phyloP scores from a whole-genome alignment of 1,284 basidiomycete genomes.

The Microbotryum scabiosae region DNA sequence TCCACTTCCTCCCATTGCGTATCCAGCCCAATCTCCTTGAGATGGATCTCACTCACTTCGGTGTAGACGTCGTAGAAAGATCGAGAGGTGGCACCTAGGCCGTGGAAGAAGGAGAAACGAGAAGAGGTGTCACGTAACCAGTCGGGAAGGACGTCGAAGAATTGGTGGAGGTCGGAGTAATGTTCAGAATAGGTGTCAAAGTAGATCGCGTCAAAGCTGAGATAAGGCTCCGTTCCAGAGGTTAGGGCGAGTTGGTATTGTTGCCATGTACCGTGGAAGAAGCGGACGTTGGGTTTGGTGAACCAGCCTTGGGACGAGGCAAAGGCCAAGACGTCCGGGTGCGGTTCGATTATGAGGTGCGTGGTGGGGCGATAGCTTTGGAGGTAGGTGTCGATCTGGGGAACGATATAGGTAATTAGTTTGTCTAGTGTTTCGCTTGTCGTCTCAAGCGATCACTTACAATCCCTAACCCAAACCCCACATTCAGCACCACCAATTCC shows the following conservation, averaged over 20 bases:
- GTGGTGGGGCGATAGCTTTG: slow-evolving; percentile 42
- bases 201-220: slow-evolving; percentile 79
- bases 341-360: slow-evolving; percentile 94
- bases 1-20: slow-evolving; percentile 67
- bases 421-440: no score
- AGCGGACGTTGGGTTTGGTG: slow-evolving; percentile 62
- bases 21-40: slow-evolving; percentile 66
- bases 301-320: slow-evolving; percentile 63
- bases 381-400: slow-evolving; percentile 26
- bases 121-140: slow-evolving; percentile 65
- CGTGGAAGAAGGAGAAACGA: slow-evolving; percentile 92
- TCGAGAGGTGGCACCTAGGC: slow-evolving; percentile 69
- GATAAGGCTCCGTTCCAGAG: slow-evolving; percentile 48
- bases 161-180: slow-evolving; percentile 56
- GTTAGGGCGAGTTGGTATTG: slow-evolving; percentile 59
- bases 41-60: slow-evolving; percentile 62
- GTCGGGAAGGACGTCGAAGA: slow-evolving; percentile 76
- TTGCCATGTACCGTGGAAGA: slow-evolving; percentile 89
- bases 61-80: slow-evolving; percentile 76
- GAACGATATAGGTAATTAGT: background rate
- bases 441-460: slow-evolving; percentile 46
- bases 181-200: slow-evolving; percentile 46
- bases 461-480: slow-evolving; percentile 92
- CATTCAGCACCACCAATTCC: slow-evolving; percentile 68
- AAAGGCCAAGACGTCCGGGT: slow-evolving; percentile 83